phyloP scores from a whole-genome alignment of 2,329 filamentous ascomycete species.

The Sarocladium brachiariae region DNA sequence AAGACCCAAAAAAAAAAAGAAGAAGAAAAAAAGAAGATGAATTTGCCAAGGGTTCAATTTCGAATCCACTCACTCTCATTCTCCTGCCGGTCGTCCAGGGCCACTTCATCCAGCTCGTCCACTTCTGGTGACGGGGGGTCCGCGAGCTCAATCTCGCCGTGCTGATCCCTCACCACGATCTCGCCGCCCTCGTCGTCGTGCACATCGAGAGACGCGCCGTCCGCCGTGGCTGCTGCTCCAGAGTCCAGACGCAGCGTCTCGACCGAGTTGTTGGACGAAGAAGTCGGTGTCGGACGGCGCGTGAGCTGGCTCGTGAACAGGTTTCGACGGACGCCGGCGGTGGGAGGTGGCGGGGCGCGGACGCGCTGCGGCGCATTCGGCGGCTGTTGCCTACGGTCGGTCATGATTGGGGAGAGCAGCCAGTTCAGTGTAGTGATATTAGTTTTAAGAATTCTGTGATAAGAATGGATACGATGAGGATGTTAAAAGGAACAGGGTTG shows the following conservation, averaged over 20 bases:
- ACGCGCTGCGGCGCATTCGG: constrained; percentile 4
- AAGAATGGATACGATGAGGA: no score
- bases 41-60: no score
- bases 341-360: background rate
- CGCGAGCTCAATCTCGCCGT: constrained; percentile 56
- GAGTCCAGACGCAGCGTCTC: constrained; percentile 44
- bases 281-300: constrained; percentile 5
- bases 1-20: no score
- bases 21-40: no score
- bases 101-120: constrained; percentile 49
- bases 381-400: constrained; percentile 11
- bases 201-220: background rate
- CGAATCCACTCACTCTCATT: constrained; percentile 48
- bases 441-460: no score
- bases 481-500: no score
- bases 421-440: no score
- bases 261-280: constrained; percentile 22
- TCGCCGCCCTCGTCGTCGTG: constrained; percentile 24
- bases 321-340: constrained; percentile 31
- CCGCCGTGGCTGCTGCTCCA: background rate
- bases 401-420: constrained; percentile 4
- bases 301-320: constrained; percentile 48
- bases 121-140: constrained; percentile 46
- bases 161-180: constrained; percentile 56
- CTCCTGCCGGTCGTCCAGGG: constrained; percentile 50